Conservation (phyloP, 2,329 filamentous ascomycete genomes). For the Stemphylium vesicarium region DNA sequence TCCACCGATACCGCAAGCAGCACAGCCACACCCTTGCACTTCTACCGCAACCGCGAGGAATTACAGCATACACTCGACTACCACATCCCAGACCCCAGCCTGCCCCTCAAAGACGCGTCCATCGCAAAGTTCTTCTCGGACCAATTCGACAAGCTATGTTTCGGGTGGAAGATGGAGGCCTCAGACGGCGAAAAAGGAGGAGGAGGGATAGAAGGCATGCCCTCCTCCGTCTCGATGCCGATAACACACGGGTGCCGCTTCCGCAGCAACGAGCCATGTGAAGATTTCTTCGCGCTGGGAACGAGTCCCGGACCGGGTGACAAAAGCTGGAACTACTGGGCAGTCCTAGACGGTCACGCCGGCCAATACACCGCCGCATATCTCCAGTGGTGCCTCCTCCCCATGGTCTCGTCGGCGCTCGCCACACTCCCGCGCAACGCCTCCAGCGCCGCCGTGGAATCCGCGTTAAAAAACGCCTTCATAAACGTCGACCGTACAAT, state of each 20-base stretch:
- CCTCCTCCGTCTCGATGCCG: constrained; percentile 26
- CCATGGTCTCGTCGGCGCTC: constrained; percentile 51
- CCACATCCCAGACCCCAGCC: constrained; percentile 31
- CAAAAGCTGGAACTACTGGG: constrained; percentile 48
- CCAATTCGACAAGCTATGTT: constrained; percentile 32
- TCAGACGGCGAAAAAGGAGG: constrained; percentile 31
- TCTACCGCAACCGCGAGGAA: constrained; percentile 35
- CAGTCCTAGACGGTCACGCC: constrained; percentile 60
- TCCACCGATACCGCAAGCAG: constrained; percentile 13
- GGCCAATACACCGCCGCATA: constrained; percentile 53
- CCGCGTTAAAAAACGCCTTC: constrained; percentile 65
- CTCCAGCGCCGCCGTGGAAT: constrained; percentile 58
- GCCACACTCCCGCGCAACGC: constrained; percentile 32
- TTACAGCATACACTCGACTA: constrained; percentile 34
- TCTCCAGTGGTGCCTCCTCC: constrained; percentile 53
- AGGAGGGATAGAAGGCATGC: constrained; percentile 13
- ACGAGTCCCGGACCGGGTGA: constrained; percentile 37
- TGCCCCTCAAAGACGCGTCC: constrained; percentile 27
- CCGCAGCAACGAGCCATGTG: constrained; percentile 40
- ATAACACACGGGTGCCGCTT: constrained; percentile 42
- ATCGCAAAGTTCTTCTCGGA: constrained; percentile 30
- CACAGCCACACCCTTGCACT: constrained; percentile 31
- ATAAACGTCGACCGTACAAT: constrained; percentile 64
- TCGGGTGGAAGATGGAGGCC: constrained; percentile 37
- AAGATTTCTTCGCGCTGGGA: constrained; percentile 42